These are phyloP conservation scores for Begonia masoniana DNA, from an alignment of 306 rosid species.

Conservation along the genomic window DNA sequence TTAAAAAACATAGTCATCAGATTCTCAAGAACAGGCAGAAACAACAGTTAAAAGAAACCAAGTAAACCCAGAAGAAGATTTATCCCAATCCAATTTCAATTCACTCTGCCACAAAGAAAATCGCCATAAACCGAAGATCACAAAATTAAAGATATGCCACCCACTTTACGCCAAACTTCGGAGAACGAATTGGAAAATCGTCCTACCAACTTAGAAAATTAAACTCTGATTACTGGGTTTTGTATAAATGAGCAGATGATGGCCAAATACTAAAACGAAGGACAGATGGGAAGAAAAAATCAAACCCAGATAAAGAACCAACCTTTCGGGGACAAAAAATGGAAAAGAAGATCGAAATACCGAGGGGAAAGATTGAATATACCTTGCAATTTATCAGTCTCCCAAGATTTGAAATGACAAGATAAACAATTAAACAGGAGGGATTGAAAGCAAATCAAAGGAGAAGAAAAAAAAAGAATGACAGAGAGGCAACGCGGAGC, in stretches of 20 bases:
- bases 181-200: not conserved
- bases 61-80: not conserved
- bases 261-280: not conserved
- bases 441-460: constrained; percentile 8
- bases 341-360: not conserved
- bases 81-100: not conserved
- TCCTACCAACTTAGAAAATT: not conserved
- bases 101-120: too few relatives aligned
- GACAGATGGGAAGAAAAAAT: constrained; percentile 1
- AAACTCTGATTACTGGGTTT: not conserved
- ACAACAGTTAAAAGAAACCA: too few relatives aligned
- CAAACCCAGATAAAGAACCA: not conserved
- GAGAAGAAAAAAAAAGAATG: not conserved
- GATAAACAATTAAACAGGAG: constrained; percentile 1
- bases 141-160: not conserved
- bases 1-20: too few relatives aligned
- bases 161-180: not conserved
- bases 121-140: not conserved
- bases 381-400: not conserved
- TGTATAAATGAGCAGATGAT: not conserved
- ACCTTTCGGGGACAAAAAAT: not conserved
- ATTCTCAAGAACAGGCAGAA: too few relatives aligned
- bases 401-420: too few relatives aligned
- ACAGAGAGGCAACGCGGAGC: constrained; percentile 10
- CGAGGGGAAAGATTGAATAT: not conserved